Evolutionary conservation across 2,329 filamentous ascomycete species (phyloP).

Genomic region (Neurospora sp.): DNA sequence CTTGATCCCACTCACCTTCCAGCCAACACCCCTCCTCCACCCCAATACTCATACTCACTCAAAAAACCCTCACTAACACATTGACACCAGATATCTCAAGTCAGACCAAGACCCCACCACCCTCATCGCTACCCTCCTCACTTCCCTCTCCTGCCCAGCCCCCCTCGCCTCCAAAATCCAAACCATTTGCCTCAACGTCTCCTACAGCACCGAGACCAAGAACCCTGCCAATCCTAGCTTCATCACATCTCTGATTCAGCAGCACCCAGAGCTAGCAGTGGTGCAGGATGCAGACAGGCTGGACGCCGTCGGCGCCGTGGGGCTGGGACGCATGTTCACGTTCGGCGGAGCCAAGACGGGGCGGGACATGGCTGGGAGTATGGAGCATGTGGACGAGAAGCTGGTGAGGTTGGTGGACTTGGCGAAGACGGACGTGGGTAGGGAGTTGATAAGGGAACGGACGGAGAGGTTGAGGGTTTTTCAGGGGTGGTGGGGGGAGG

Average conservation of each 20-base stretch:
- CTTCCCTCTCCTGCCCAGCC: constrained; percentile 43
- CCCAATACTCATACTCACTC: background rate
- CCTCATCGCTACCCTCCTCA: constrained; percentile 45
- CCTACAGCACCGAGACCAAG: constrained; percentile 64
- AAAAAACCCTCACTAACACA: background rate
- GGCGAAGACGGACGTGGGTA: constrained; percentile 54
- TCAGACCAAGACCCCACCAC: constrained; percentile 47
- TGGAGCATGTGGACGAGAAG: constrained; percentile 72
- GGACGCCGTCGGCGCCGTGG: constrained; percentile 83
- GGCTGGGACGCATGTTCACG: constrained; percentile 68
- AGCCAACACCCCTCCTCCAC: background rate
- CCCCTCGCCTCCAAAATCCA: constrained; percentile 59
- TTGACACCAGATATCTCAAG: constrained; percentile 41
- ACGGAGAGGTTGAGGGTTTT: constrained; percentile 43
- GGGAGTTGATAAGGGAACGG: constrained; percentile 41
- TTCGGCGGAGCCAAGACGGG: constrained; percentile 57
- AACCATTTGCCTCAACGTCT: constrained; percentile 64
- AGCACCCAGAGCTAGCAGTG: constrained; percentile 66
- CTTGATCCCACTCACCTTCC: background rate
- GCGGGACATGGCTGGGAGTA: constrained; percentile 49
- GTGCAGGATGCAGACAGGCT: constrained; percentile 89
- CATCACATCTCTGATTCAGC: constrained; percentile 51
- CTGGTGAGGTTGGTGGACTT: constrained; percentile 53
- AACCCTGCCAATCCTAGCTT: constrained; percentile 38
- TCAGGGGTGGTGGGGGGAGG: constrained; percentile 49